phyloP scores from a whole-genome alignment of 805 yeast species.

The Myxozyma vanderwaltii region DNA sequence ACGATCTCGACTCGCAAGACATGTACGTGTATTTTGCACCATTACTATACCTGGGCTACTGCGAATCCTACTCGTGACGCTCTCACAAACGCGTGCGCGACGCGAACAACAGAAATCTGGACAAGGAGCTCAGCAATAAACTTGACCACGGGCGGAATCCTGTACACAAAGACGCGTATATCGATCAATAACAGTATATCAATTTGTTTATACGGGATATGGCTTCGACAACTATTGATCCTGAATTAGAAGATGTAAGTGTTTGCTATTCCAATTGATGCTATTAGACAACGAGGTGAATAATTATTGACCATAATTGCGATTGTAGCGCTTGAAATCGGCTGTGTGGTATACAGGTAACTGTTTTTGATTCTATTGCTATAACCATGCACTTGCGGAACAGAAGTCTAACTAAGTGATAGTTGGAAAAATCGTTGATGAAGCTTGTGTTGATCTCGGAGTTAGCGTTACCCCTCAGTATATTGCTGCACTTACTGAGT shows the following conservation, averaged over 20 bases:
- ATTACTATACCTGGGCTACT: neutral
- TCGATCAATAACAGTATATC: neutral
- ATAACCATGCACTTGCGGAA: neutral
- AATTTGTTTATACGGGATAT: neutral
- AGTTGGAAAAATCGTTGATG: constrained; percentile 40
- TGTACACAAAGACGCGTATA: too few relatives aligned
- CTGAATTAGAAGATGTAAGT: constrained; percentile 4
- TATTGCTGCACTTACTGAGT: constrained; percentile 41
- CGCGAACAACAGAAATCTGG: neutral
- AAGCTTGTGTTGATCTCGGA: constrained; percentile 36
- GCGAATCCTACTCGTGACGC: neutral
- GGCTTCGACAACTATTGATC: constrained; percentile 5
- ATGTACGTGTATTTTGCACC: too few relatives aligned
- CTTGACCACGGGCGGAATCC: too few relatives aligned
- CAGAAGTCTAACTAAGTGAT: neutral
- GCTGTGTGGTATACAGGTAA: constrained; percentile 39
- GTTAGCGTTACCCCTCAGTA: constrained; percentile 40
- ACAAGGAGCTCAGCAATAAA: too few relatives aligned
- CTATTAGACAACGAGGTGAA: neutral
- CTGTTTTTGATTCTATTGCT: neutral
- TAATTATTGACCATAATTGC: neutral
- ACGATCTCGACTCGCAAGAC: neutral
- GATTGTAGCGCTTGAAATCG: constrained; percentile 35
- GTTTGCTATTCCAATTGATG: too few relatives aligned
- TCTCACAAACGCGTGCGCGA: constrained; percentile 4